These are phyloP conservation scores for Zygotorulaspora florentina DNA, from an alignment of 805 yeast species.

Conservation along the genomic window DNA sequence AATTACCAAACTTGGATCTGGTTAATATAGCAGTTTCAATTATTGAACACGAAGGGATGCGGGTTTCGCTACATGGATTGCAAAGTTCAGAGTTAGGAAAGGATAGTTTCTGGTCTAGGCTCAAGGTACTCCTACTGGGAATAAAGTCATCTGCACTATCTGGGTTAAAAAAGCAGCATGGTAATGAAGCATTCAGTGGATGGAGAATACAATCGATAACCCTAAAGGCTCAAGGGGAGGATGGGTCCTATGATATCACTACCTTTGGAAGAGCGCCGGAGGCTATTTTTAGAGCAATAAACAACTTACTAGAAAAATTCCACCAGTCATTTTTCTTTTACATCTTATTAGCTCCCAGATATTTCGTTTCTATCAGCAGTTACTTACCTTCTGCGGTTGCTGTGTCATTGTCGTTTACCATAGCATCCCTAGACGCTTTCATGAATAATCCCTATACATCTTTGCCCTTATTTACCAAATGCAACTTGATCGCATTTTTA, in stretches of 20 bases:
- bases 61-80: conserved; percentile 60
- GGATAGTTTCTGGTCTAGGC: conserved; percentile 50
- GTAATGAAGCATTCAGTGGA: conserved; percentile 92
- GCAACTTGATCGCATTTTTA: conserved; percentile 20
- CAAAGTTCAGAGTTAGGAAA: conserved; percentile 44
- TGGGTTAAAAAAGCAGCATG: conserved; percentile 59
- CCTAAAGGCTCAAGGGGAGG: conserved; percentile 58
- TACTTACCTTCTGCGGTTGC: conserved; percentile 83
- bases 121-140: conserved; percentile 57
- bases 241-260: conserved; percentile 71
- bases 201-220: conserved; percentile 94
- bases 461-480: conserved; percentile 15
- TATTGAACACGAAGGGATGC: conserved; percentile 71
- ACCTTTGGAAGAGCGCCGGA: conserved; percentile 89
- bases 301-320: conserved; percentile 88
- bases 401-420: conserved; percentile 61
- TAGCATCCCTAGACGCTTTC: conserved; percentile 59
- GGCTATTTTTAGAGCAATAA: conserved; percentile 80
- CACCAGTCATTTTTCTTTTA: conserved; percentile 97
- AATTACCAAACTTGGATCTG: conserved; percentile 88
- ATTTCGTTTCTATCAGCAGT: conserved; percentile 90
- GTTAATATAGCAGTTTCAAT: conserved; percentile 75
- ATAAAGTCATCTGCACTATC: conserved; percentile 64
- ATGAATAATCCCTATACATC: conserved; percentile 36
- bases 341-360: conserved; percentile 67